Conservation (phyloP, 2,329 filamentous ascomycete species). For the Trichoderma koningiopsis region DNA sequence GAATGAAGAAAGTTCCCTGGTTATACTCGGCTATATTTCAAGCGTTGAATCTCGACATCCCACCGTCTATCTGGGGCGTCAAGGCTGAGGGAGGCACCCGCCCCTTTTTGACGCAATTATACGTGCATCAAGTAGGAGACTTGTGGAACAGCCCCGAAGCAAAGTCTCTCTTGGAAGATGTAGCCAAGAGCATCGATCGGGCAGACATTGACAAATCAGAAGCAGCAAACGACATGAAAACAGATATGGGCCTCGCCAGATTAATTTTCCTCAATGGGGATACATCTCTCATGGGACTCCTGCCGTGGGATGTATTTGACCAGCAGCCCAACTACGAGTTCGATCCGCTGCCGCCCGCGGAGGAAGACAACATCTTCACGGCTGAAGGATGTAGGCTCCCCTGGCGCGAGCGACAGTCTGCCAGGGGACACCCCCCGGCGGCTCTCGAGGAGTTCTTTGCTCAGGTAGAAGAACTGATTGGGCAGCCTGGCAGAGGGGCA, state of each 20-base stretch:
- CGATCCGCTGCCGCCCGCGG: constrained; percentile 75
- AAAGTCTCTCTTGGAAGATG: constrained; percentile 67
- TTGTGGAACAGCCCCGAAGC: constrained; percentile 82
- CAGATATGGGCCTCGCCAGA: constrained; percentile 61
- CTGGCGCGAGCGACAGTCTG: constrained; percentile 39
- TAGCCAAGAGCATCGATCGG: constrained; percentile 58
- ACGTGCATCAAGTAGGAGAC: constrained; percentile 74
- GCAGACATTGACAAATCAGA: constrained; percentile 39
- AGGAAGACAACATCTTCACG: constrained; percentile 56
- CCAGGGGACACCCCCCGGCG: constrained; percentile 29
- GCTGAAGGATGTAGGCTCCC: constrained; percentile 46
- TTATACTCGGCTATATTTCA: constrained; percentile 79
- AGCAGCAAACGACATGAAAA: constrained; percentile 45
- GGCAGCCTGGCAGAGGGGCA: constrained; percentile 27
- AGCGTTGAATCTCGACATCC: constrained; percentile 75
- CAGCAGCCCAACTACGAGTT: constrained; percentile 71
- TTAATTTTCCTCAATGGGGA: constrained; percentile 79
- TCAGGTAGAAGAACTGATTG: constrained; percentile 36
- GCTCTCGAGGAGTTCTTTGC: constrained; percentile 30
- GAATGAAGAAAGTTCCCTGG: constrained; percentile 80
- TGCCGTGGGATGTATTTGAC: constrained; percentile 67
- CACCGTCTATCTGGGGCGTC: constrained; percentile 81
- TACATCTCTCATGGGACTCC: constrained; percentile 67
- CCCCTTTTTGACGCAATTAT: constrained; percentile 72
- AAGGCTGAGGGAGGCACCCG: constrained; percentile 63